phyloP scores from a whole-genome alignment of 2,329 filamentous ascomycete genomes.

The Fusarium solani-melongenae region DNA sequence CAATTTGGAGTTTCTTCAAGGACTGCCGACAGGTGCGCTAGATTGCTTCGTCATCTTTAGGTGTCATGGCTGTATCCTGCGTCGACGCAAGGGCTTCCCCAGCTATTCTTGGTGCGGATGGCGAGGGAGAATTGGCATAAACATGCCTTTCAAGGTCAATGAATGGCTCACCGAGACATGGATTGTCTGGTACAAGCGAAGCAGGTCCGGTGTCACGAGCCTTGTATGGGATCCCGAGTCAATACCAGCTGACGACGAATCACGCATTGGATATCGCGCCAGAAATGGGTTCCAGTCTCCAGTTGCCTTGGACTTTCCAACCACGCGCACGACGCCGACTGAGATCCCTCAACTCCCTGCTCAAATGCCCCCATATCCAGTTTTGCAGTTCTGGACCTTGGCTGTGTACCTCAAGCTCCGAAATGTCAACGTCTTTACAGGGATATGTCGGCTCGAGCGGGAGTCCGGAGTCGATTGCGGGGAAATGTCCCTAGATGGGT shows the following conservation, averaged over 20 bases:
- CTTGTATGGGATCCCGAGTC: conserved; percentile 9
- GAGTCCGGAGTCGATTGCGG: neutral
- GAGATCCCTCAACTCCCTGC: neutral
- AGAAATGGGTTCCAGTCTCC: neutral
- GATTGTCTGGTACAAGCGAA: conserved; percentile 27
- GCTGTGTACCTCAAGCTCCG: neutral
- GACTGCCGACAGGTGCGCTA: neutral
- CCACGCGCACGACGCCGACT: neutral
- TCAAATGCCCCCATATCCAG: neutral
- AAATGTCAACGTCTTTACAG: neutral
- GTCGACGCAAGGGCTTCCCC: conserved; percentile 12
- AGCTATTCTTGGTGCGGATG: conserved; percentile 28
- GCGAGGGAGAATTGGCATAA: neutral
- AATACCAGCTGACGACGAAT: neutral
- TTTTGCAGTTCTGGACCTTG: conserved; percentile 29
- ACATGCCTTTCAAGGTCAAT: neutral
- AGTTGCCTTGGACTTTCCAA: neutral
- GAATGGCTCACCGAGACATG: conserved; percentile 13
- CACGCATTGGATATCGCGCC: neutral
- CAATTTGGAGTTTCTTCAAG: conserved; percentile 2
- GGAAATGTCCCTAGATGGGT: neutral
- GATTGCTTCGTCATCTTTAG: conserved; percentile 7
- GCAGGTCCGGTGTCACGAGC: neutral
- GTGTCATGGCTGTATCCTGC: accelerated
- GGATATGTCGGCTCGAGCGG: neutral